Base-by-base conservation (phyloP, 345 rosid species). In the Alliaria petiolata region DNA sequence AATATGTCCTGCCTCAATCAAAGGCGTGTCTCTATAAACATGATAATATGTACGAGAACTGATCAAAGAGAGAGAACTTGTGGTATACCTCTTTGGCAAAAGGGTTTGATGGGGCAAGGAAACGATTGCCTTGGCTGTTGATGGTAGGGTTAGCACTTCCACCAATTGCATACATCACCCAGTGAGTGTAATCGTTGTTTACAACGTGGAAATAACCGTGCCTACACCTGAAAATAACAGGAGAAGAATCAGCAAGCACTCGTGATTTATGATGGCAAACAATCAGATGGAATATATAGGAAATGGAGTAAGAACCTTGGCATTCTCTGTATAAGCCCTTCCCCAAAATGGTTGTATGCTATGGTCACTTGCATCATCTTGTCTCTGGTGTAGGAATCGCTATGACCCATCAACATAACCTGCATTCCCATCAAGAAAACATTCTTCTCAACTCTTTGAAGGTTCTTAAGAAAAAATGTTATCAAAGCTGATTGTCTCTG, bases 121-220 rank as follows among this genome's bases (percentile, higher is more conserved):
- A 95, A 36, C 98, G 81, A 81, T 95, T 95, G 22, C 93, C 99
- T 76, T 95, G 98, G 67, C 98, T 95, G 80, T 91, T 95, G 35
- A 92, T 95, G 51, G 99, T 95, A 62, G 99, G 99, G 33, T 84
- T 71, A 35, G 98, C 99, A 84, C 99, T 92, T 64, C 99, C 98
- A 64, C 99, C 98, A 22, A 95, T 92, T 19, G 98, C 99, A 78
- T 95, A 92, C 99, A 95, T 95, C 46, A 79, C 87, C 99, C 99
- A 95, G 60, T 95, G 98, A 19, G 98, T 90, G 59, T 95, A 95
- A 81, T 95, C 99, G 22, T 95, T 95, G 92, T 95, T 95, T 47
- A 95, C 97, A 25, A 95, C 91, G 42, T 95, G 98, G 90, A 95
- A 92, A 74, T 91, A 95, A 11, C 99, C 99, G 22, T 89, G 96